Conservation (phyloP, 306 rosid species). For the Glycine soja region DNA sequence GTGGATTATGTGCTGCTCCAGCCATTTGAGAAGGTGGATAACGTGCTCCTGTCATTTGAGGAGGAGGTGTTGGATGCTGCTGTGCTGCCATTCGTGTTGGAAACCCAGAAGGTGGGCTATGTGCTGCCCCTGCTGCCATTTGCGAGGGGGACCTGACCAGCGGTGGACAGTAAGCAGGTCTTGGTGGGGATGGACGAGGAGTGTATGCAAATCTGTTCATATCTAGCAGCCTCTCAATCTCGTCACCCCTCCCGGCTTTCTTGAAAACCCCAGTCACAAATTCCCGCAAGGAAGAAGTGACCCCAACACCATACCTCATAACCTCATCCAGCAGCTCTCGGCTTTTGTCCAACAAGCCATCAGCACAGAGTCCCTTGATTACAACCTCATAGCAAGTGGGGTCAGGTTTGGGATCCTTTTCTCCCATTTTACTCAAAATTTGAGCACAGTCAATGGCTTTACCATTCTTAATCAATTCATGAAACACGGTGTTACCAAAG, state of each 20-base stretch:
- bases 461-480: constrained; percentile 75
- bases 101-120: too few relatives aligned
- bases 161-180: constrained; percentile 47
- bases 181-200: constrained; percentile 51
- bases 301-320: constrained; percentile 82
- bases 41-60: constrained; percentile 41
- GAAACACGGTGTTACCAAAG: constrained; percentile 78
- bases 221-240: constrained; percentile 71
- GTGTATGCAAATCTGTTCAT: constrained; percentile 55
- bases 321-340: constrained; percentile 68
- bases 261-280: constrained; percentile 59
- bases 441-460: constrained; percentile 72
- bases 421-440: constrained; percentile 91
- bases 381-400: constrained; percentile 86
- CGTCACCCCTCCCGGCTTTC: constrained; percentile 72
- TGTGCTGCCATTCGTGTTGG: too few relatives aligned
- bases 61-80: too few relatives aligned
- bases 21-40: constrained; percentile 41
- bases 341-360: constrained; percentile 64
- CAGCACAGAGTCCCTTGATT: constrained; percentile 79
- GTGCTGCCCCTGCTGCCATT: neutral
- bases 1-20: constrained; percentile 8
- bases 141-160: constrained; percentile 40
- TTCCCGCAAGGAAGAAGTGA: constrained; percentile 70
- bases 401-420: constrained; percentile 92